A percentile compares a stretch with the other conserved stretches of the same genome.
These are phyloP conservation scores for Leccinum longicurvipes DNA, from an alignment of 768 basidiomycete genomes.

Conservation along the genomic window DNA sequence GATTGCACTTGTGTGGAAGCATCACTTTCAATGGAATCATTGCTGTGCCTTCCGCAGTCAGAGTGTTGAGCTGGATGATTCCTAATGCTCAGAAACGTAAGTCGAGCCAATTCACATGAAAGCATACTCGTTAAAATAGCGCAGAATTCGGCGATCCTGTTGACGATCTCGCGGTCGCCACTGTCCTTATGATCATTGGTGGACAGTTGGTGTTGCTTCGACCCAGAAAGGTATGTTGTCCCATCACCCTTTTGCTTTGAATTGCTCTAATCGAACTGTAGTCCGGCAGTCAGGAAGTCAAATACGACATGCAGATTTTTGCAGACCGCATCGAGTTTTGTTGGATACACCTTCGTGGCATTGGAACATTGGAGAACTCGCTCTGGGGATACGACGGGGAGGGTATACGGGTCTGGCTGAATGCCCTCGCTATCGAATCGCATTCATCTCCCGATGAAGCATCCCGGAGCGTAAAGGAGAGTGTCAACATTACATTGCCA, in stretches of 20 bases:
- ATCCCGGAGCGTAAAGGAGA: slow-evolving; percentile 74
- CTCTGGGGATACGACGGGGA: slow-evolving; percentile 96
- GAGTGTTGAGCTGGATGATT: slow-evolving; percentile 96
- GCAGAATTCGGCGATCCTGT: slow-evolving; percentile 91
- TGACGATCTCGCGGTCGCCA: slow-evolving; percentile 89
- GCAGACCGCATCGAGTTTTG: slow-evolving; percentile 98
- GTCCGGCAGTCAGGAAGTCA: slow-evolving; percentile 85
- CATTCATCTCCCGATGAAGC: slow-evolving; percentile 37
- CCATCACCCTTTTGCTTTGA: neutral
- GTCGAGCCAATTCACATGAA: slow-evolving; percentile 24
- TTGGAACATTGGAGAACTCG: slow-evolving; percentile 92
- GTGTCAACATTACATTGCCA: slow-evolving; percentile 85
- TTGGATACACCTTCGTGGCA: slow-evolving; percentile 96
- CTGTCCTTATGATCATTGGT: slow-evolving; percentile 93
- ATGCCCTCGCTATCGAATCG: slow-evolving; percentile 87
- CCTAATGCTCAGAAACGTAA: slow-evolving; percentile 88
- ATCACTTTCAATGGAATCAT: slow-evolving; percentile 94
- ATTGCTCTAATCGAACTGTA: slow-evolving; percentile 27
- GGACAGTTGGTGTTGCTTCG: slow-evolving; percentile 86
- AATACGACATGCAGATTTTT: slow-evolving; percentile 96
- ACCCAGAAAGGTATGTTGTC: slow-evolving; percentile 70
- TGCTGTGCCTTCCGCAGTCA: slow-evolving; percentile 73
- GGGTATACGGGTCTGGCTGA: slow-evolving; percentile 90
- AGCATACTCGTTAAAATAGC: slow-evolving; percentile 9
- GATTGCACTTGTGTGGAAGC: slow-evolving; percentile 87